These are phyloP conservation scores for Xylaria sp. DNA, from an alignment of 2,329 filamentous ascomycete species.

Conservation along the genomic window DNA sequence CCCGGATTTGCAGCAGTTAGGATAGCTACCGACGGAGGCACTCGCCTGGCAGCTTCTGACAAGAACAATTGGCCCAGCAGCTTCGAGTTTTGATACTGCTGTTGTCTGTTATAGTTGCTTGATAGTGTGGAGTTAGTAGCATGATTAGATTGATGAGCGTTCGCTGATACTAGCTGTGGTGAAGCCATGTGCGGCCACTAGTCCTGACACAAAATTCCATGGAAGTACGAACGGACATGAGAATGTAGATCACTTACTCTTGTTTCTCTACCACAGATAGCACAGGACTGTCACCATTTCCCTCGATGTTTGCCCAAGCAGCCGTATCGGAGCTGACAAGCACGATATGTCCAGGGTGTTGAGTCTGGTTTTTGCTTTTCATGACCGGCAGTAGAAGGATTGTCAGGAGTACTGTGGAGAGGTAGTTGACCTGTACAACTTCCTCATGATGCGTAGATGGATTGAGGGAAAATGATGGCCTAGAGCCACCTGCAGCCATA, in stretches of 20 bases:
- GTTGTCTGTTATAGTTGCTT: neutral
- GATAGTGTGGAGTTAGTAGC: no score
- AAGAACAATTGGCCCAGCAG: neutral
- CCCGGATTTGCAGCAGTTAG: neutral
- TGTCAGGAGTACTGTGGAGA: conserved; percentile 60
- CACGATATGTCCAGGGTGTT: neutral
- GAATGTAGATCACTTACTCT: neutral
- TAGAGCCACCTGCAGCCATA: conserved; percentile 48
- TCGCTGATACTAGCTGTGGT: no score
- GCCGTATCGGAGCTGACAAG: neutral
- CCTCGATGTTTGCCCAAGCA: neutral
- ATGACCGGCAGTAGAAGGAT: conserved; percentile 60
- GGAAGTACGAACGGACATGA: no score
- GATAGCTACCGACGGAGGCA: neutral
- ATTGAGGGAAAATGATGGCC: conserved; percentile 36
- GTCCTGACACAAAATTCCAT: no score
- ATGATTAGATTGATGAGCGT: no score
- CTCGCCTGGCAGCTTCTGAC: neutral
- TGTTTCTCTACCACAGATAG: neutral
- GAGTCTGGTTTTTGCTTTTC: conserved; percentile 47
- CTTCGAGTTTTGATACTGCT: neutral
- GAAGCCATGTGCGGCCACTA: no score
- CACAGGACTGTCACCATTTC: neutral
- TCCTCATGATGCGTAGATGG: conserved; percentile 53
- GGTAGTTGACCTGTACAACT: conserved; percentile 62